A percentile compares a stretch with the other conserved stretches of the same genome.
Conservation (phyloP, 2,329 filamentous ascomycete genomes). For the Anthostomella pinea region DNA sequence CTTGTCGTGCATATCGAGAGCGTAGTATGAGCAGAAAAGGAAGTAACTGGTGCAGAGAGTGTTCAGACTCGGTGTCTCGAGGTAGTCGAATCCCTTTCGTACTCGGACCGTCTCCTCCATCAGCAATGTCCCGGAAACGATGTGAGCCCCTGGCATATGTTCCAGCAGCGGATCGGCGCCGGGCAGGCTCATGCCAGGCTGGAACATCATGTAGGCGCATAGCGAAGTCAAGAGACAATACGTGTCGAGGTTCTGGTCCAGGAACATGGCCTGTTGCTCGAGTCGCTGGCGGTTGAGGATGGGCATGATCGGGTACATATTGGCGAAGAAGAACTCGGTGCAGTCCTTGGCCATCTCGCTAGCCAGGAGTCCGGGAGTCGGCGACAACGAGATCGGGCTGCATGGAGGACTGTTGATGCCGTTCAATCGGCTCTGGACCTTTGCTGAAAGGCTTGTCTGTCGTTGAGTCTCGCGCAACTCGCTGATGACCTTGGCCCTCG, state of each 20-base stretch:
- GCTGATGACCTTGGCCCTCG: slow-evolving; percentile 71
- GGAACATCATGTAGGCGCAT: slow-evolving; percentile 66
- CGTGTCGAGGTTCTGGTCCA: slow-evolving; percentile 60
- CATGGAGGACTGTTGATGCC: slow-evolving; percentile 49
- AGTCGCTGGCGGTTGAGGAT: slow-evolving; percentile 58
- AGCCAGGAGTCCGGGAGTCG: slow-evolving; percentile 59
- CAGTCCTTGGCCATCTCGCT: slow-evolving; percentile 63
- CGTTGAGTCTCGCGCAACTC: slow-evolving; percentile 68
- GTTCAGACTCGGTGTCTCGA: slow-evolving; percentile 54
- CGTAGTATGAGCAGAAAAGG: slow-evolving; percentile 69
- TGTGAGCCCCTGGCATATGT: slow-evolving; percentile 55
- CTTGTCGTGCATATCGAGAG: slow-evolving; percentile 68
- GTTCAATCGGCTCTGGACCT: slow-evolving; percentile 59
- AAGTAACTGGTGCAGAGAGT: slow-evolving; percentile 74
- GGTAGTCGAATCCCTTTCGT: slow-evolving; percentile 60
- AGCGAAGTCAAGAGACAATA: slow-evolving; percentile 65
- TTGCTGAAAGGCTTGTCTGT: slow-evolving; percentile 61
- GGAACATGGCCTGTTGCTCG: slow-evolving; percentile 56
- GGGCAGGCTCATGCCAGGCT: slow-evolving; percentile 64
- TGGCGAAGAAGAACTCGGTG: slow-evolving; percentile 65
- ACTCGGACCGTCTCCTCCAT: slow-evolving; percentile 66
- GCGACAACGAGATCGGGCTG: slow-evolving; percentile 44
- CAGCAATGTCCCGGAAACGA: slow-evolving; percentile 63
- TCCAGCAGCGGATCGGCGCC: slow-evolving; percentile 54
- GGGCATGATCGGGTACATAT: slow-evolving; percentile 63